Conservation (phyloP, 257 asterid species). For the Solanum rostratum region DNA sequence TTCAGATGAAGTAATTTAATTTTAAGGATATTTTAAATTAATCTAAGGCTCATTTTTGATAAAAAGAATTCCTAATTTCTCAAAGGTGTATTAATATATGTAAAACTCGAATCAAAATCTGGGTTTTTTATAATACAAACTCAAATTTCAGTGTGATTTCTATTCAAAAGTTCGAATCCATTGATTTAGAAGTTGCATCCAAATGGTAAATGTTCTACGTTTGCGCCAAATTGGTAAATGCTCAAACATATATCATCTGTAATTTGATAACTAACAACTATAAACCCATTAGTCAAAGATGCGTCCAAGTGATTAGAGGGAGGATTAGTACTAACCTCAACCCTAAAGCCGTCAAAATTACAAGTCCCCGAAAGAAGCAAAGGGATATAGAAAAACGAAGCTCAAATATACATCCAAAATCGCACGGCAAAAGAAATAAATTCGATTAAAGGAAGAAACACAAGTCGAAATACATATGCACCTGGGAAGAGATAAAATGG, state of each 20-base stretch:
- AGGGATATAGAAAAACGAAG: not conserved
- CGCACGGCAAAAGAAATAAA: no score
- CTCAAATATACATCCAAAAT: not conserved
- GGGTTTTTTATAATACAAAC: not conserved
- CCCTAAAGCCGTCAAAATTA: not conserved
- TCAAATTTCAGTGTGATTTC: not conserved
- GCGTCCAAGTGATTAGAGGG: not conserved
- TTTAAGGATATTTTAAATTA: not conserved
- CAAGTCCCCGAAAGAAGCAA: not conserved
- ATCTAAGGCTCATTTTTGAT: not conserved
- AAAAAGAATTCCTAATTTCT: not conserved
- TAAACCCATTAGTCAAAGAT: not conserved
- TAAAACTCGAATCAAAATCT: not conserved
- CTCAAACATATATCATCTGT: not conserved
- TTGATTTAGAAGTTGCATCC: not conserved
- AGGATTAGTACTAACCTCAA: not conserved
- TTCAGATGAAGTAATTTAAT: not conserved
- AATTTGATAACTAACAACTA: not conserved
- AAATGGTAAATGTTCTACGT: not conserved
- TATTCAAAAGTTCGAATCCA: not conserved
- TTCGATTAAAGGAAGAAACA: not conserved
- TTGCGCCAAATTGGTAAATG: not conserved
- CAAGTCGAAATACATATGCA: no score
- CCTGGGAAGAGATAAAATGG: no score
- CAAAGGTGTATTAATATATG: not conserved